Conservation (phyloP, 2,329 filamentous ascomycete genomes). For the Lizonia empirigonia region DNA sequence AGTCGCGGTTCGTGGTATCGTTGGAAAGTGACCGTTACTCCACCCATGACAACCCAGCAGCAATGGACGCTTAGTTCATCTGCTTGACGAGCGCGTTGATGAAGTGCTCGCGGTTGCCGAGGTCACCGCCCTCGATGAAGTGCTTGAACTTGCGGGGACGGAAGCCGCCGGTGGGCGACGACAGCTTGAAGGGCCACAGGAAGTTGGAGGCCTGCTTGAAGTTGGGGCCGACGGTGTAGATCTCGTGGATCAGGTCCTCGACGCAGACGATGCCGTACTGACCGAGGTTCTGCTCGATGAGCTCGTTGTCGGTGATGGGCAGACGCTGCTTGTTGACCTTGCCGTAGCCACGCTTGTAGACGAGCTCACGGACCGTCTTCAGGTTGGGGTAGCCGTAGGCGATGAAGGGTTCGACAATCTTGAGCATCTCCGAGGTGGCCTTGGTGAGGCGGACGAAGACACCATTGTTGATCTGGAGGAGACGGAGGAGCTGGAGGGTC, state of each 20-base stretch:
- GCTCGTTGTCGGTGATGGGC: slow-evolving; percentile 93
- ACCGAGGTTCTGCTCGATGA: slow-evolving; percentile 96
- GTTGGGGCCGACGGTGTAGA: slow-evolving; percentile 96
- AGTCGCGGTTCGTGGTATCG: slow-evolving; percentile 37
- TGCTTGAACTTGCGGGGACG: slow-evolving; percentile 97
- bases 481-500: slow-evolving; percentile 99
- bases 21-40: slow-evolving; percentile 37
- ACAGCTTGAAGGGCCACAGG: slow-evolving; percentile 99
- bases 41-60: slow-evolving; percentile 28
- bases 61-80: slow-evolving; percentile 87
- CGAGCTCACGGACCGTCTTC: slow-evolving; percentile 97
- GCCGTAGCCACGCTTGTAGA: slow-evolving; percentile 98
- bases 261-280: slow-evolving; percentile 95
- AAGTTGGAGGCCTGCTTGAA: slow-evolving; percentile 99
- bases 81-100: slow-evolving; percentile 96
- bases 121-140: slow-evolving; percentile 98
- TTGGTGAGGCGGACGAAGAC: slow-evolving; percentile 98
- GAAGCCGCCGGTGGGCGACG: slow-evolving; percentile 98
- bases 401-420: slow-evolving; percentile 97
- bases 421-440: slow-evolving; percentile 96
- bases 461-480: slow-evolving; percentile 99
- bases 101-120: slow-evolving; percentile 98
- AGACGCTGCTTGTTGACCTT: slow-evolving; percentile 99
- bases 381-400: slow-evolving; percentile 99
- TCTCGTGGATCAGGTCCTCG: slow-evolving; percentile 99